Evolutionary conservation across 108 stramenopile species (phyloP).

Genomic region (Schizochytrium sp.): DNA sequence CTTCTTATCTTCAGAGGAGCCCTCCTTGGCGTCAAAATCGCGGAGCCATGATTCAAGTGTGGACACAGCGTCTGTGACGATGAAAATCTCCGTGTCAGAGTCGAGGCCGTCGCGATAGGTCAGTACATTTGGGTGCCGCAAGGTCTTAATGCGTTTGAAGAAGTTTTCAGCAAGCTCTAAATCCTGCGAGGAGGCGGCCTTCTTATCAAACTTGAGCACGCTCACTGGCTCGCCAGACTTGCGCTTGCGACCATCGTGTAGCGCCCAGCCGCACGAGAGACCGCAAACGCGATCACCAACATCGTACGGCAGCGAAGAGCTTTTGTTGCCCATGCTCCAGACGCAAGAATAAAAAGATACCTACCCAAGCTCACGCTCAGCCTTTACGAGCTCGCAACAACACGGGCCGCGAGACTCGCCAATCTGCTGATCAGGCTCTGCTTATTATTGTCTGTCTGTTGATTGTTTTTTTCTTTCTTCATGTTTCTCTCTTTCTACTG

Average conservation of each 20-base stretch:
- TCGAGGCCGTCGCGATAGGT: slow-evolving; percentile 23
- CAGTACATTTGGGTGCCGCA: slow-evolving; percentile 40
- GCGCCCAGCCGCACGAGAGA: slow-evolving; percentile 30
- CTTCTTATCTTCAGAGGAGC: not conserved
- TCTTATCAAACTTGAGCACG: slow-evolving; percentile 38
- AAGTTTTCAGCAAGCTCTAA: slow-evolving; percentile 38
- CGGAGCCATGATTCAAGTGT: slow-evolving; percentile 27
- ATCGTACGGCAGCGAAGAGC: slow-evolving; percentile 57
- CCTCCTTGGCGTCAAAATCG: not conserved
- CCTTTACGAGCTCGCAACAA: no score
- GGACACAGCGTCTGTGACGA: slow-evolving; percentile 21
- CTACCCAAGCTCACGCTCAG: no score
- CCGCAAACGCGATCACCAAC: slow-evolving; percentile 7
- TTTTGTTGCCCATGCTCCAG: slow-evolving; percentile 45
- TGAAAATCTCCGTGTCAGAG: slow-evolving; percentile 48
- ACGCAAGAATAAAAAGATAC: no score
- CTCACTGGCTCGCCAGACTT: not conserved
- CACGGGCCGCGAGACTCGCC: no score
- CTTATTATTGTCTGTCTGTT: no score
- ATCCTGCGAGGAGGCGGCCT: not conserved
- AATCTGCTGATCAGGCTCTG: no score
- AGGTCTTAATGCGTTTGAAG: slow-evolving; percentile 21
- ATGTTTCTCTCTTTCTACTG: no score
- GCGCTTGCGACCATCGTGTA: slow-evolving; percentile 37
- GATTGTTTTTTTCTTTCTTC: no score